A percentile compares a stretch with the other conserved stretches of the same genome.
Evolutionary conservation across 2,329 filamentous ascomycete species (phyloP).

Genomic region (Penicillium capsulatum): DNA sequence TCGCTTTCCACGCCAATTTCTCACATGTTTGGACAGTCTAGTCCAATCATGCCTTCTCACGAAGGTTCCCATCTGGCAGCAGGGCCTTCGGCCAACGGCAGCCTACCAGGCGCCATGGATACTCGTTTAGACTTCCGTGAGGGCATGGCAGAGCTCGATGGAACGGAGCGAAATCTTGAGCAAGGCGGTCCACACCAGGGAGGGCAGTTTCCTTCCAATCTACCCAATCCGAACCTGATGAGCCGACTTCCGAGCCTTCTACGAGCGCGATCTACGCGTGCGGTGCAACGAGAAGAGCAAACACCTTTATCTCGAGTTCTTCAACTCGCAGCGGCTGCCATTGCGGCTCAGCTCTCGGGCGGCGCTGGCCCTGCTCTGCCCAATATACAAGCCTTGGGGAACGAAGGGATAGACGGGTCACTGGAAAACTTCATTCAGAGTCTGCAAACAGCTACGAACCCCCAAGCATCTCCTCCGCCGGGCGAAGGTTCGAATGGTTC

Average conservation of each 20-base stretch:
- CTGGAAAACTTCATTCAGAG: conserved; percentile 61
- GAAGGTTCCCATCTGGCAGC: conserved; percentile 29
- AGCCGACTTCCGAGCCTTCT: conserved; percentile 42
- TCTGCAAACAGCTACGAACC: conserved; percentile 58
- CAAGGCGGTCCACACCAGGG: conserved; percentile 27
- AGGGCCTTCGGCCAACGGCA: conserved; percentile 21
- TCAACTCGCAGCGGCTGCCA: conserved; percentile 60
- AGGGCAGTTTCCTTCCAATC: conserved; percentile 22
- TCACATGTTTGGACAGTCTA: conserved; percentile 42
- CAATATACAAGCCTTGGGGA: conserved; percentile 52
- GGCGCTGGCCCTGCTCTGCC: conserved; percentile 53
- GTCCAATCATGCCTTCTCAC: conserved; percentile 21
- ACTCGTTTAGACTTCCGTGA: conserved; percentile 41
- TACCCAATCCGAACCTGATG: conserved; percentile 29
- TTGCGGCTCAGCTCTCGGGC: conserved; percentile 62
- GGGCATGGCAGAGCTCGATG: conserved; percentile 40
- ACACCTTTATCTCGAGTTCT: conserved; percentile 59
- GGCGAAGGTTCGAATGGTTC: conserved; percentile 36
- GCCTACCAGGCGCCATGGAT: conserved; percentile 34
- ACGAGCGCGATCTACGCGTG: conserved; percentile 52
- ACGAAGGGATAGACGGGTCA: conserved; percentile 57
- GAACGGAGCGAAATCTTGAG: conserved; percentile 38
- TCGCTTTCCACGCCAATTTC: conserved; percentile 44
- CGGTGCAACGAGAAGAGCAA: conserved; percentile 56
- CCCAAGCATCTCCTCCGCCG: conserved; percentile 44